A percentile compares a stretch with the other conserved stretches of the same genome.
Conservation (phyloP, 495 filamentous ascomycete genomes). For the Melanomma pulvis-pyrius region DNA sequence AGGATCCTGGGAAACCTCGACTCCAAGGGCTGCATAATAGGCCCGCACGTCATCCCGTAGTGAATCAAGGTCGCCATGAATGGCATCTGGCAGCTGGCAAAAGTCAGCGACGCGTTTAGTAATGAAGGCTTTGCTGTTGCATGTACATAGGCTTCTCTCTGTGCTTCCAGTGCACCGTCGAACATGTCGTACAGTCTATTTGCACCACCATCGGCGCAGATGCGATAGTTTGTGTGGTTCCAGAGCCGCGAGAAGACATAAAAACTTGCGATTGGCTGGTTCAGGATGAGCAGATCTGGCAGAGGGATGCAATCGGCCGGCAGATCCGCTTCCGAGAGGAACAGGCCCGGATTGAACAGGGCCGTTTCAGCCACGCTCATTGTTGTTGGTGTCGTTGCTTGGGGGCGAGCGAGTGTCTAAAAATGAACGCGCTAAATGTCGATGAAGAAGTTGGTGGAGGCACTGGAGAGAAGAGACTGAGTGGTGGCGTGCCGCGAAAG, state of each 20-base stretch:
- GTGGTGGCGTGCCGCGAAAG: background rate
- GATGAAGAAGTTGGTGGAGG: background rate
- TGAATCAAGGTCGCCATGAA: conserved; percentile 91
- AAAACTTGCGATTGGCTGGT: conserved; percentile 44
- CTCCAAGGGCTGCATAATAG: conserved; percentile 61
- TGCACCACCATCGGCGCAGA: conserved; percentile 91
- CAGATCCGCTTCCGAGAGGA: conserved; percentile 20
- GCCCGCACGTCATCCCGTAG: conserved; percentile 57
- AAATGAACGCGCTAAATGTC: background rate
- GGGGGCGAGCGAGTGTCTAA: background rate
- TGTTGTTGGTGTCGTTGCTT: background rate
- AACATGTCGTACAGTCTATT: conserved; percentile 72
- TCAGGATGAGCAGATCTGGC: conserved; percentile 44
- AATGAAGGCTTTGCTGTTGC: conserved; percentile 10
- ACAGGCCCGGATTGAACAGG: conserved; percentile 19
- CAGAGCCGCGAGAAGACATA: conserved; percentile 41
- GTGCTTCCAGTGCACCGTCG: conserved; percentile 41
- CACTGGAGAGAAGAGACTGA: background rate
- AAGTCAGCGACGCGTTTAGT: conserved; percentile 24
- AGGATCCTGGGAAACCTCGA: conserved; percentile 62
- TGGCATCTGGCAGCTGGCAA: conserved; percentile 60
- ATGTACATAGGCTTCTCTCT: conserved; percentile 51
- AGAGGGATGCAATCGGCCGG: background rate
- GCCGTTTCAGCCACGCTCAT: conserved; percentile 16
- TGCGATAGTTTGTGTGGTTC: conserved; percentile 36